These are phyloP conservation scores for Cynara cardunculus DNA, from an alignment of 129 eudicot species.

Conservation along the genomic window DNA sequence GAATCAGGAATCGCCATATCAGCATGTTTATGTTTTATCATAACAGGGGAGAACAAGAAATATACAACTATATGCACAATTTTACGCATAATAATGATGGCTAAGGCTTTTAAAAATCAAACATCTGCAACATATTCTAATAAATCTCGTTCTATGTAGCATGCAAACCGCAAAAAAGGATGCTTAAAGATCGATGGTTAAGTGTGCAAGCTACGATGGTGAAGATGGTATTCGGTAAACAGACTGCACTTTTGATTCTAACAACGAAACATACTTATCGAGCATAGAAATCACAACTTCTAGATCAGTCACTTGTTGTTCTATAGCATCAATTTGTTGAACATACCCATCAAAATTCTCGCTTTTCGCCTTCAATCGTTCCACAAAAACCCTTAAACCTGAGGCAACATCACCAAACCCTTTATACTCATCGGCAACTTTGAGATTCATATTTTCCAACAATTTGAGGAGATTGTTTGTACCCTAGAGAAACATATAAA, in stretches of 20 bases:
- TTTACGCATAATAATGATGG: neutral
- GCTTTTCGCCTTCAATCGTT: constrained; percentile 74
- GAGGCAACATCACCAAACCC: constrained; percentile 90
- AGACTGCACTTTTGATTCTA: constrained; percentile 71
- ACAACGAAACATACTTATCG: constrained; percentile 65
- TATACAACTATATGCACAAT: neutral
- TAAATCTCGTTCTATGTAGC: neutral
- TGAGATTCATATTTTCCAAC: constrained; percentile 83
- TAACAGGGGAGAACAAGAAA: neutral
- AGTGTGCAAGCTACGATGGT: constrained; percentile 10
- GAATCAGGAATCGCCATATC: too few relatives aligned
- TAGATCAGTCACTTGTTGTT: constrained; percentile 75
- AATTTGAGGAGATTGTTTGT: constrained; percentile 74
- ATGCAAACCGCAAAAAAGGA: neutral
- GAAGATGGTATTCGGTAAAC: constrained; percentile 61
- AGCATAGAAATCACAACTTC: constrained; percentile 93
- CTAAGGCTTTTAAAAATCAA: neutral
- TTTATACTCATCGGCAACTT: constrained; percentile 83
- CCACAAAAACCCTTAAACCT: constrained; percentile 87
- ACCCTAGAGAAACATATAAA: constrained; percentile 47
- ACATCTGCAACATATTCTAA: neutral
- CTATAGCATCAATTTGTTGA: constrained; percentile 79
- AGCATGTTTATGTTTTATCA: too few relatives aligned
- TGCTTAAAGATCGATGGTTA: neutral
- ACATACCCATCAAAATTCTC: constrained; percentile 63